Percentiles rank a stretch among this genome's conserved stretches.
Evolutionary conservation across 2,329 filamentous ascomycete species (phyloP).

Genomic region (Colletotrichum destructivum): DNA sequence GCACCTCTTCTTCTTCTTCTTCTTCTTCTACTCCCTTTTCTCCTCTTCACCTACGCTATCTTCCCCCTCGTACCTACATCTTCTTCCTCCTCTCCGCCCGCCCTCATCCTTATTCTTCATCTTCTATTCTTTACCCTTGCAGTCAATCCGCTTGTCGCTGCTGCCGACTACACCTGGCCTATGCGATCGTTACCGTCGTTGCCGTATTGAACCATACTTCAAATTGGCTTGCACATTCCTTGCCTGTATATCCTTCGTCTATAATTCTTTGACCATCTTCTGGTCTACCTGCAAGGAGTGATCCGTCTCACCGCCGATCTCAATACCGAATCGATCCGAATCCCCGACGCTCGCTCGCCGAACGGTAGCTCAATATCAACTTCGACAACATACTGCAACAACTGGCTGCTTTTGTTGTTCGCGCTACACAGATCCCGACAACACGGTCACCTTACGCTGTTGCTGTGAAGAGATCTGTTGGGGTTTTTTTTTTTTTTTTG

Average conservation of each 20-base stretch:
- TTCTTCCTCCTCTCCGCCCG: constrained; percentile 47
- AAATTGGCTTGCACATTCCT: constrained; percentile 43
- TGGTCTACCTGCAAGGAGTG: constrained; percentile 39
- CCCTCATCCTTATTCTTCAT: constrained; percentile 51
- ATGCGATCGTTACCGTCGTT: constrained; percentile 40
- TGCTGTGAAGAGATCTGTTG: neutral
- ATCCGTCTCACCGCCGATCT: constrained; percentile 18
- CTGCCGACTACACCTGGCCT: constrained; percentile 35
- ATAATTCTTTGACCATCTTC: constrained; percentile 43
- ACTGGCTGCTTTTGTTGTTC: constrained; percentile 24
- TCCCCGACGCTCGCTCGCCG: constrained; percentile 39
- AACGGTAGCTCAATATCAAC: constrained; percentile 38
- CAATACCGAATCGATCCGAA: constrained; percentile 25
- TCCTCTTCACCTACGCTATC: constrained; percentile 46
- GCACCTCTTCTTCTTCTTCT: constrained; percentile 44
- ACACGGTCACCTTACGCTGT: neutral
- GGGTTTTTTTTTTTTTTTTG: neutral
- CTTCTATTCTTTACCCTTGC: constrained; percentile 50
- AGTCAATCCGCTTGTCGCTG: constrained; percentile 35
- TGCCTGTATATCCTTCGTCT: constrained; percentile 43
- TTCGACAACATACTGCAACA: constrained; percentile 37
- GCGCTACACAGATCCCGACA: constrained; percentile 22
- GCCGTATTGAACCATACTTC: constrained; percentile 39
- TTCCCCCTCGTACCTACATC: constrained; percentile 48
- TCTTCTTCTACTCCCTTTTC: constrained; percentile 45